Conservation (phyloP, 2,329 filamentous ascomycete species). For the Eutypa lata region DNA sequence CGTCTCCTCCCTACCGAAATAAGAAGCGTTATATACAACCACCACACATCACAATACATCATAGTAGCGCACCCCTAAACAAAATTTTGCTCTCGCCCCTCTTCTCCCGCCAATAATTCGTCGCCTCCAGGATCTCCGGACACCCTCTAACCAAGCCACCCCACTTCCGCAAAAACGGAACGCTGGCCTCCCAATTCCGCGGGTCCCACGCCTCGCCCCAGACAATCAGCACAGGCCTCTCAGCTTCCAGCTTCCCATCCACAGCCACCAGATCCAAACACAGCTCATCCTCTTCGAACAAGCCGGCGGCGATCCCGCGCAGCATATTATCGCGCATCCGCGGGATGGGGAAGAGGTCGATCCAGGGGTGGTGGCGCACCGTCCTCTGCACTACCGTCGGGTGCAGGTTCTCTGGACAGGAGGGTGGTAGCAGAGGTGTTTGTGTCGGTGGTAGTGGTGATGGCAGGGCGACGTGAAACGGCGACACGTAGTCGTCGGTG, state of each 20-base stretch:
- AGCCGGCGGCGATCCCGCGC: constrained; percentile 4
- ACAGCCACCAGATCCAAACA: constrained; percentile 29
- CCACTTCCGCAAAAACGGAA: constrained; percentile 44
- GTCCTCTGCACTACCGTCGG: constrained; percentile 26
- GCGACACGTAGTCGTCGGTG: constrained; percentile 16
- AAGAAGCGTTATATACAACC: too few relatives aligned
- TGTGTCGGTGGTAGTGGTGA: constrained; percentile 5
- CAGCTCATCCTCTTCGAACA: constrained; percentile 31
- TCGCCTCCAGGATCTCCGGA: constrained; percentile 32
- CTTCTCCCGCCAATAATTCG: constrained; percentile 31
- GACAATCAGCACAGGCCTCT: constrained; percentile 36
- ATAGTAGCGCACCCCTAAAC: neutral
- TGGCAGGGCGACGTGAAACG: constrained; percentile 5
- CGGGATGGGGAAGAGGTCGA: constrained; percentile 31
- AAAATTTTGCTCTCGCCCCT: neutral
- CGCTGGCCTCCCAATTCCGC: constrained; percentile 45
- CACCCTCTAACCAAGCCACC: constrained; percentile 35
- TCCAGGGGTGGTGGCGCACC: constrained; percentile 29
- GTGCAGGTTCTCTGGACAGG: constrained; percentile 15
- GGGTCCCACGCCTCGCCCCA: constrained; percentile 47
- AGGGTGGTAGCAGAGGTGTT: too few relatives aligned
- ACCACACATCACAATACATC: too few relatives aligned
- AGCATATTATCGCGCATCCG: constrained; percentile 28
- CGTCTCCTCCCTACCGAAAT: too few relatives aligned
- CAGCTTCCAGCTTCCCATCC: constrained; percentile 20